Percentiles rank a stretch among this genome's conserved stretches.
Conservation (phyloP, 2,329 filamentous ascomycete genomes). For the Colletotrichum chlorophyti region DNA sequence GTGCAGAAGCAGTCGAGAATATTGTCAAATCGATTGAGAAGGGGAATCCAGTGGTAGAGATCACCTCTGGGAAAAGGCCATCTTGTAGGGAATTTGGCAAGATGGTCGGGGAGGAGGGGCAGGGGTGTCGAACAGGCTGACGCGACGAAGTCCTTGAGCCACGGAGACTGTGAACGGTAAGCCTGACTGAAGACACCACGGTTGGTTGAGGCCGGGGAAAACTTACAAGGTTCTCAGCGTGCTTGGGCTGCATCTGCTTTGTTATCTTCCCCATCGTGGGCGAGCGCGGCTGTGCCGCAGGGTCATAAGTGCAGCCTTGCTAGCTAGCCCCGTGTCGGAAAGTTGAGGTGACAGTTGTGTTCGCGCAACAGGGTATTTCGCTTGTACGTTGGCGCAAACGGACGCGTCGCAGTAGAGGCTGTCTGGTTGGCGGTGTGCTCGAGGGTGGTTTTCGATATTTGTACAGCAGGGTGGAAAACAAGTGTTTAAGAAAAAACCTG, state of each 20-base stretch:
- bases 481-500: not conserved
- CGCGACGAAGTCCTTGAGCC: constrained; percentile 81
- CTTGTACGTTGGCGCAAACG: constrained; percentile 17
- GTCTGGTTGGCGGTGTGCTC: not conserved
- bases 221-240: constrained; percentile 71
- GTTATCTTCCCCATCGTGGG: constrained; percentile 72
- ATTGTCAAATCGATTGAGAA: constrained; percentile 91
- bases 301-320: constrained; percentile 37
- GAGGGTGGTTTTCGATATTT: constrained; percentile 1
- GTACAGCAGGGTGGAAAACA: not conserved
- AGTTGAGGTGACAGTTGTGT: constrained; percentile 7
- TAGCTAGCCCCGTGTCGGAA: constrained; percentile 21
- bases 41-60: constrained; percentile 96
- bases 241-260: constrained; percentile 71
- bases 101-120: constrained; percentile 77
- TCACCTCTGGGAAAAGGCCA: constrained; percentile 98
- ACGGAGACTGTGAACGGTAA: constrained; percentile 73
- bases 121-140: constrained; percentile 73
- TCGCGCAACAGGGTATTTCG: constrained; percentile 15
- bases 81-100: constrained; percentile 81
- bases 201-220: constrained; percentile 1
- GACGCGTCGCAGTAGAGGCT: constrained; percentile 1
- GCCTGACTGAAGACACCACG: not conserved
- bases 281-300: constrained; percentile 65
- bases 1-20: constrained; percentile 83